These are phyloP conservation scores for Aspergillus haitiensis DNA, from an alignment of 495 filamentous ascomycete genomes.

Conservation along the genomic window DNA sequence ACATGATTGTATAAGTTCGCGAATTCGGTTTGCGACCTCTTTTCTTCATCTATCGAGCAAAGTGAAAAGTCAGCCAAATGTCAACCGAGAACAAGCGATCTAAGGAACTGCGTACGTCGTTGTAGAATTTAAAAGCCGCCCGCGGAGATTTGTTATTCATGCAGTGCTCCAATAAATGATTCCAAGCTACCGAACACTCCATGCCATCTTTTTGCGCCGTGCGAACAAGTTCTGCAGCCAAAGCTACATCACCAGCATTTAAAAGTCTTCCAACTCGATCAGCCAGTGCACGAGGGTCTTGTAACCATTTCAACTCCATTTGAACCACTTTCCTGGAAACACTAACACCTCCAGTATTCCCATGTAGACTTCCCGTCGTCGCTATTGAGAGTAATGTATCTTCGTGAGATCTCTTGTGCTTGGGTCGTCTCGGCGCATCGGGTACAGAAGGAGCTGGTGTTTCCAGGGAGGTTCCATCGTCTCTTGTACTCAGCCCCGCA, in stretches of 20 bases:
- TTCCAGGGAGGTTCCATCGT: neutral
- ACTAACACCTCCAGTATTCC: neutral
- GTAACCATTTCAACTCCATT: conserved; percentile 61
- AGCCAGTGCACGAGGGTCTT: conserved; percentile 66
- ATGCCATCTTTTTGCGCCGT: conserved; percentile 57
- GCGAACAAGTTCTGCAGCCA: conserved; percentile 67
- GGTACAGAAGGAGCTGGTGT: neutral
- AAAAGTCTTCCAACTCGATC: conserved; percentile 60
- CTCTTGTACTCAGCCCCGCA: neutral
- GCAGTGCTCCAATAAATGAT: conserved; percentile 59
- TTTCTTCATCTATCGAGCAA: conserved; percentile 81
- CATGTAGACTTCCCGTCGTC: neutral
- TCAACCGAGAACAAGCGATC: neutral
- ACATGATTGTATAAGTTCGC: conserved; percentile 77
- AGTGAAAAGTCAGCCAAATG: conserved; percentile 14
- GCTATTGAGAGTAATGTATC: conserved; percentile 17
- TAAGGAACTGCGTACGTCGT: conserved; percentile 59
- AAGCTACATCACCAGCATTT: conserved; percentile 50
- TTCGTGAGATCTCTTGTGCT: neutral
- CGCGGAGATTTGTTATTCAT: conserved; percentile 58
- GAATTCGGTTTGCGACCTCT: conserved; percentile 69
- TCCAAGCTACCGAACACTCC: conserved; percentile 76
- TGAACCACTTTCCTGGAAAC: conserved; percentile 29
- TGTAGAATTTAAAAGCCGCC: conserved; percentile 72
- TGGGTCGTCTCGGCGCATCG: neutral